Percentiles rank a stretch among this genome's conserved stretches.
phyloP scores from a whole-genome alignment of 1,284 basidiomycete species.

The Xerocomus nothofagi region DNA sequence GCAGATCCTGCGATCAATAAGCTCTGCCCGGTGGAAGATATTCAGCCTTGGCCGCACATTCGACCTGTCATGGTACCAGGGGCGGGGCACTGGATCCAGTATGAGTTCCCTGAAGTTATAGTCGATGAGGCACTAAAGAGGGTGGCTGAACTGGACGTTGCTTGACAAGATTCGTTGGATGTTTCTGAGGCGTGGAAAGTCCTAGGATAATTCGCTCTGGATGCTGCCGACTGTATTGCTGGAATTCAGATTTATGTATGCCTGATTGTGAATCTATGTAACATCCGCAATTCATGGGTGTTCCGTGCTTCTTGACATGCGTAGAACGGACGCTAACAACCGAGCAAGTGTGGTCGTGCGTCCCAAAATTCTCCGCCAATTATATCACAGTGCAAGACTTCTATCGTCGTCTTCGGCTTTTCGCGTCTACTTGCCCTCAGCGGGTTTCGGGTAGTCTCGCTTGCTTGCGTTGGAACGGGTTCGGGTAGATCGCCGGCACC shows the following conservation, averaged over 20 bases:
- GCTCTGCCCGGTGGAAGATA: slow-evolving; percentile 6
- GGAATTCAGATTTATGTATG: background rate
- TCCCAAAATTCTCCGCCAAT: slow-evolving; percentile 83
- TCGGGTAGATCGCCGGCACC: background rate
- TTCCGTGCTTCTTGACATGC: too few species aligned
- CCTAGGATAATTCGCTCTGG: too few species aligned
- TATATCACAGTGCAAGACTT: slow-evolving; percentile 78
- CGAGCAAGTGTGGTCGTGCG: slow-evolving; percentile 47
- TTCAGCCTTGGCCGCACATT: slow-evolving; percentile 18
- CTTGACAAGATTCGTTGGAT: background rate
- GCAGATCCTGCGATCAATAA: slow-evolving; percentile 20
- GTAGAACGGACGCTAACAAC: slow-evolving; percentile 21
- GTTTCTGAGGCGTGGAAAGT: too few species aligned
- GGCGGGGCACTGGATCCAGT: slow-evolving; percentile 26
- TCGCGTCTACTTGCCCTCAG: slow-evolving; percentile 36
- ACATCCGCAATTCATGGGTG: background rate
- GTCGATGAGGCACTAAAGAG: slow-evolving; percentile 27
- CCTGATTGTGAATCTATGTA: background rate
- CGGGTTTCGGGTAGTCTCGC: background rate
- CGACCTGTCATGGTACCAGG: slow-evolving; percentile 17
- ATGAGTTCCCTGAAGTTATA: slow-evolving; percentile 23
- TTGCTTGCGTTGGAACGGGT: background rate
- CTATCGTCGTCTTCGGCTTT: slow-evolving; percentile 43
- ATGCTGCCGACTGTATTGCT: background rate
- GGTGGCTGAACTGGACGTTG: slow-evolving; percentile 12